A percentile compares a stretch with the other conserved stretches of the same genome.
These are phyloP conservation scores for Trametes polyzona DNA, from an alignment of 1,284 basidiomycete genomes.

Conservation along the genomic window DNA sequence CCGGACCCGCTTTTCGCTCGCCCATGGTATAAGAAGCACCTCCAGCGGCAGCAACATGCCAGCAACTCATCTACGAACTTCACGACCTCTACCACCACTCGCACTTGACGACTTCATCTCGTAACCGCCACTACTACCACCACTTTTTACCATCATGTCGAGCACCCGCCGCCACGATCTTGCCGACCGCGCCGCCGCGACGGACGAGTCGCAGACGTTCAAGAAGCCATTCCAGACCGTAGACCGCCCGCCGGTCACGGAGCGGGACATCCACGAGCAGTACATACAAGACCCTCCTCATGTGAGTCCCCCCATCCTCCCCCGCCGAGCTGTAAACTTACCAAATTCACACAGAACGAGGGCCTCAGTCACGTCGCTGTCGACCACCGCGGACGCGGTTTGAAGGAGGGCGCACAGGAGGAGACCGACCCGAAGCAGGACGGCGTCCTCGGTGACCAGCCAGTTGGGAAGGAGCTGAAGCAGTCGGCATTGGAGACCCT, in stretches of 20 bases:
- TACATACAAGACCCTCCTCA: conserved; percentile 38
- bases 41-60: neutral
- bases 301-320: conserved; percentile 27
- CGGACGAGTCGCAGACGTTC: conserved; percentile 29
- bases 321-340: too few relatives aligned
- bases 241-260: conserved; percentile 33
- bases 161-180: conserved; percentile 20
- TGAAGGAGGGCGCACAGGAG: conserved; percentile 27
- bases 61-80: neutral
- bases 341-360: conserved; percentile 12
- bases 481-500: conserved; percentile 16
- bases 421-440: conserved; percentile 25
- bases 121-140: neutral
- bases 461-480: conserved; percentile 21
- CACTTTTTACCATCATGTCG: conserved; percentile 8
- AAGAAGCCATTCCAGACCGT: conserved; percentile 39
- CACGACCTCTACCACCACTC: neutral
- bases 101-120: neutral
- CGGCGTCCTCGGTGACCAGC: conserved; percentile 26
- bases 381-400: conserved; percentile 7
- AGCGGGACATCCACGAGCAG: conserved; percentile 40
- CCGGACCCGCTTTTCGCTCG: neutral
- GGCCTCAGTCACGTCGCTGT: conserved; percentile 8
- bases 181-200: conserved; percentile 17
- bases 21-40: neutral